phyloP scores from a whole-genome alignment of 106 monocot genomes.

The Ottelia alismoides region DNA sequence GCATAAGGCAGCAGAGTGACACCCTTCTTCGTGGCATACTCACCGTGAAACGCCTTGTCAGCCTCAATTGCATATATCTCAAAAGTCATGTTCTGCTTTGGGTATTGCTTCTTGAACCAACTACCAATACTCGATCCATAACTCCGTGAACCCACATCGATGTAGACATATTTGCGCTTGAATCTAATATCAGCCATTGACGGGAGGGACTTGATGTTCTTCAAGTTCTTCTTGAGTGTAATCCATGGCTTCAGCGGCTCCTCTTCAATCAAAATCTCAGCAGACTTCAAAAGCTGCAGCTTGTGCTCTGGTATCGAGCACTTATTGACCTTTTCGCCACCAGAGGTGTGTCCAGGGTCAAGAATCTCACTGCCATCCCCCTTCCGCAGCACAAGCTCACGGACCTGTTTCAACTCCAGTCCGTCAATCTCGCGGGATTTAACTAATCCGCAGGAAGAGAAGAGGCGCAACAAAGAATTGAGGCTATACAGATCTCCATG shows the following conservation, averaged over 20 bases:
- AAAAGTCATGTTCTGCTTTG: constrained; percentile 73
- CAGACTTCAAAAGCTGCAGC: constrained; percentile 26
- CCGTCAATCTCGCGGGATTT: constrained; percentile 13
- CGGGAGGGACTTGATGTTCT: constrained; percentile 71
- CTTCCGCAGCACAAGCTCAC: constrained; percentile 40
- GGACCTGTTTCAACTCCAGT: neutral
- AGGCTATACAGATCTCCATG: constrained; percentile 38
- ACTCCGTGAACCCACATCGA: constrained; percentile 74
- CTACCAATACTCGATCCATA: constrained; percentile 86
- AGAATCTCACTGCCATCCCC: neutral
- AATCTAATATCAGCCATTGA: constrained; percentile 59
- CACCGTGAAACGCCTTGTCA: constrained; percentile 43
- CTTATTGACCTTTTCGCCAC: constrained; percentile 18
- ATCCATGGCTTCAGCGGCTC: constrained; percentile 88
- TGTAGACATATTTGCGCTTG: constrained; percentile 45
- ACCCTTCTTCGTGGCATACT: constrained; percentile 48
- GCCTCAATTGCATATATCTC: constrained; percentile 76
- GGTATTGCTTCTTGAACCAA: constrained; percentile 92
- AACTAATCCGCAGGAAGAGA: constrained; percentile 12
- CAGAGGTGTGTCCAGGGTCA: neutral
- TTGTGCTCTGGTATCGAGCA: constrained; percentile 42
- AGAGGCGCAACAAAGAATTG: constrained; percentile 21
- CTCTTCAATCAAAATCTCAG: constrained; percentile 54
- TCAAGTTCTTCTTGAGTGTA: constrained; percentile 55
- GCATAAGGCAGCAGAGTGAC: constrained; percentile 59